phyloP scores from a whole-genome alignment of 2,329 filamentous ascomycete genomes.

The Talaromyces sp. region DNA sequence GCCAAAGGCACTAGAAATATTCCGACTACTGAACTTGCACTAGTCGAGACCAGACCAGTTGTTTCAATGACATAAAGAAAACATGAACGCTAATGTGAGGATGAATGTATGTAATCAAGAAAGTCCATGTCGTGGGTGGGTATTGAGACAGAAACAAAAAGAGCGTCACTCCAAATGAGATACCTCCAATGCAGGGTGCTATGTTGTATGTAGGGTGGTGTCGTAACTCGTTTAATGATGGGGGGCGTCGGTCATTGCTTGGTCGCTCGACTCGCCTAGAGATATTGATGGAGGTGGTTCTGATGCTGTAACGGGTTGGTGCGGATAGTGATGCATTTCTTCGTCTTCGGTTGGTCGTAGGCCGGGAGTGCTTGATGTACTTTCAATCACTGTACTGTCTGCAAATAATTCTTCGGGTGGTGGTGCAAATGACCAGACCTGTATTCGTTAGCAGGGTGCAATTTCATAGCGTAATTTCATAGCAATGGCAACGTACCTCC shows the following conservation, averaged over 20 bases:
- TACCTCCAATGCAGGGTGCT: conserved; percentile 6
- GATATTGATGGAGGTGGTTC: conserved; percentile 30
- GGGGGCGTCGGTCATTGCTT: conserved; percentile 35
- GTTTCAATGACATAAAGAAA: conserved; percentile 3
- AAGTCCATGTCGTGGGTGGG: conserved; percentile 2
- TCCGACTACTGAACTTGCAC: not conserved
- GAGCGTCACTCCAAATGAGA: not conserved
- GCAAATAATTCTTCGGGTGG: conserved; percentile 47
- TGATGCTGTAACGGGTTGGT: conserved; percentile 26
- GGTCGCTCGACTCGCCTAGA: conserved; percentile 29
- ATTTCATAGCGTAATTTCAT: not conserved
- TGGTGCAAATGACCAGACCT: conserved; percentile 95
- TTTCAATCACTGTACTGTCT: conserved; percentile 28
- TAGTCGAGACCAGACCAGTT: not conserved
- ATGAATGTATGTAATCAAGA: conserved; percentile 6
- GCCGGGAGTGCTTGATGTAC: conserved; percentile 33
- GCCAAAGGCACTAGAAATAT: not conserved
- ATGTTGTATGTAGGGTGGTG: not conserved
- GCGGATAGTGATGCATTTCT: not conserved
- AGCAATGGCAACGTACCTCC: conserved; percentile 62
- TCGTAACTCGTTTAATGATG: conserved; percentile 8
- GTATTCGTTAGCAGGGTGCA: not conserved
- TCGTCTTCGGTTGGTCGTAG: conserved; percentile 23
- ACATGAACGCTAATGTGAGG: not conserved
- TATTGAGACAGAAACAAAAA: not conserved